Evolutionary conservation across 768 basidiomycete species (phyloP).

Genomic region (Kwoniella dendrophila): DNA sequence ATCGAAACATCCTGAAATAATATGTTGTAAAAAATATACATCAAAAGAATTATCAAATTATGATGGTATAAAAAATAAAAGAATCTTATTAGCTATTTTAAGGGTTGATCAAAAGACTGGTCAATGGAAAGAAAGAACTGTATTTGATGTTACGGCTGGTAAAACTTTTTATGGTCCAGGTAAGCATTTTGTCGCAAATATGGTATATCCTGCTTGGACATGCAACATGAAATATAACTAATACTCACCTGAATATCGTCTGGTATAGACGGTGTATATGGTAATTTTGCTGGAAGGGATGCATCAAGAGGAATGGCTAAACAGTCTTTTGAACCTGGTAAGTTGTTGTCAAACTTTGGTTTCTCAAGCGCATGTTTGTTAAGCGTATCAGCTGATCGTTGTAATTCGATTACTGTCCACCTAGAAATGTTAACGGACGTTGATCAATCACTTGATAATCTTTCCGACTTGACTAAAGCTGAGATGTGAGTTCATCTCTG

Average conservation of each 20-base stretch:
- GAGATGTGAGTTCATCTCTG: constrained; percentile 69
- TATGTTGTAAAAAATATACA: constrained; percentile 76
- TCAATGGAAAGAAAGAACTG: constrained; percentile 65
- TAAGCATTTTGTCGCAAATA: too few relatives aligned
- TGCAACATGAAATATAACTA: too few relatives aligned
- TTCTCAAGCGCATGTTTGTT: background rate
- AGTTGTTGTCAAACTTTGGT: constrained; percentile 44
- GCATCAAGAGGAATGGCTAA: constrained; percentile 97
- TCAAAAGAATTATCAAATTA: constrained; percentile 73
- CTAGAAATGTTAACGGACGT: constrained; percentile 87
- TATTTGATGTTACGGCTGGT: constrained; percentile 91
- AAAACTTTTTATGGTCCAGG: constrained; percentile 93
- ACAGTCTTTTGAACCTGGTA: constrained; percentile 91
- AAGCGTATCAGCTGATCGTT: background rate
- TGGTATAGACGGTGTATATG: constrained; percentile 83
- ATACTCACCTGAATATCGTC: background rate
- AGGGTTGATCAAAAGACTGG: constrained; percentile 64
- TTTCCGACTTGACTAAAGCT: constrained; percentile 73
- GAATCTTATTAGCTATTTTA: constrained; percentile 87
- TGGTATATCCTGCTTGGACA: too few relatives aligned
- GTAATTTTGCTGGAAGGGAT: constrained; percentile 95
- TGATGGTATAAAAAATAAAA: constrained; percentile 51
- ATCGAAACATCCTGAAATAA: constrained; percentile 72
- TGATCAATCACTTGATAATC: constrained; percentile 81
- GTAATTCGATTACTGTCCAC: background rate